Conservation (phyloP, 805 yeast species). For the Schwanniomyces occidentalis region DNA sequence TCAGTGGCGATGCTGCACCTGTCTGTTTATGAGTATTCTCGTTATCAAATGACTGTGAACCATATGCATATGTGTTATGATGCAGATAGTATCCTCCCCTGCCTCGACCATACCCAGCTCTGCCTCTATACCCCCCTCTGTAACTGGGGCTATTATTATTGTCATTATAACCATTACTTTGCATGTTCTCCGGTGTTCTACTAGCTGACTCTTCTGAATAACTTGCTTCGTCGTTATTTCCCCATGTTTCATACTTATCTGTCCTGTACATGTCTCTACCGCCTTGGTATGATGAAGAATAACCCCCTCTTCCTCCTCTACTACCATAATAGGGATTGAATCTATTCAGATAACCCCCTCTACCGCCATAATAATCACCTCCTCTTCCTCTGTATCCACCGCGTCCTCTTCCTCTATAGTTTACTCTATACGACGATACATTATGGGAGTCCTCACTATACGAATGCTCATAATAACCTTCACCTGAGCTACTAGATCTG, state of each 20-base stretch:
- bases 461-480: constrained; percentile 3
- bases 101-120: constrained; percentile 4
- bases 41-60: too few relatives aligned
- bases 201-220: not conserved
- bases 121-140: constrained; percentile 10
- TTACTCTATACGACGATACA: constrained; percentile 14
- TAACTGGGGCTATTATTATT: constrained; percentile 4
- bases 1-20: too few relatives aligned
- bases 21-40: too few relatives aligned
- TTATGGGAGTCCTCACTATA: constrained; percentile 10
- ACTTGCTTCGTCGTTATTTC: not conserved
- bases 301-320: constrained; percentile 5
- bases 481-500: constrained; percentile 8
- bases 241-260: not conserved
- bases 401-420: constrained; percentile 18
- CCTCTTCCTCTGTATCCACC: constrained; percentile 24
- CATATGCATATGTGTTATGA: not conserved
- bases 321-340: constrained; percentile 5
- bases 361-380: constrained; percentile 16
- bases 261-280: constrained; percentile 2
- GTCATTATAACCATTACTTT: constrained; percentile 4
- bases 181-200: too few relatives aligned
- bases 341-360: constrained; percentile 9
- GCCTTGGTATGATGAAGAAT: constrained; percentile 4
- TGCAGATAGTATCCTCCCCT: constrained; percentile 6